A percentile compares a stretch with the other conserved stretches of the same genome.
Evolutionary conservation across 1,284 basidiomycete species (phyloP).

Genomic region (Coniophora puteana): DNA sequence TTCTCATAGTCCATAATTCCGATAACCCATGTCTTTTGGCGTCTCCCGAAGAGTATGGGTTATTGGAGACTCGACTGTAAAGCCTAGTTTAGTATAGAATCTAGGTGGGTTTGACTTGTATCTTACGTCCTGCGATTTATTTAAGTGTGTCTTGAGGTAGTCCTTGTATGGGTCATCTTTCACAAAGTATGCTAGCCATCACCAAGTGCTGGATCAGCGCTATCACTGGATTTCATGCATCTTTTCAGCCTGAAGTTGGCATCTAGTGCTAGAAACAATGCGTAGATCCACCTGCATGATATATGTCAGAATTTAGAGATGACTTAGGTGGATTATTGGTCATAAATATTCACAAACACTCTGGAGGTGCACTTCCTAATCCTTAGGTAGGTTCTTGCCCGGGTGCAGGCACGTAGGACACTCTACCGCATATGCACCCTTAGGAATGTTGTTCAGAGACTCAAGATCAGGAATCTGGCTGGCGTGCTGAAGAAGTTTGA

Average conservation of each 20-base stretch:
- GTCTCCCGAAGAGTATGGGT: too few relatives aligned
- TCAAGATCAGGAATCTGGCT: constrained; percentile 20
- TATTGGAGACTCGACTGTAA: too few relatives aligned
- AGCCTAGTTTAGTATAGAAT: constrained; percentile 7
- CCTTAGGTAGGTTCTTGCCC: neutral
- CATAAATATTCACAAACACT: neutral
- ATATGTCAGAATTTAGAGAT: neutral
- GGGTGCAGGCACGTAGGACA: neutral
- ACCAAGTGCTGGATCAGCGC: neutral
- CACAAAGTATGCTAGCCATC: neutral
- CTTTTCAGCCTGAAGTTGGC: constrained; percentile 1
- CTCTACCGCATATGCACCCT: constrained; percentile 16
- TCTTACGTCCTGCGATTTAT: neutral
- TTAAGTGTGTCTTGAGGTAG: neutral
- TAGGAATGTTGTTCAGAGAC: constrained; percentile 7
- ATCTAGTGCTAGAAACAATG: neutral
- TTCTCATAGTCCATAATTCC: too few relatives aligned
- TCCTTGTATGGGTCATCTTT: neutral
- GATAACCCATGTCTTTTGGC: too few relatives aligned
- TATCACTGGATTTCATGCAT: neutral
- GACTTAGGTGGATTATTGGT: neutral
- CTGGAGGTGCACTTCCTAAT: neutral
- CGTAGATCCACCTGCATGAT: neutral
- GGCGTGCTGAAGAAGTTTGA: constrained; percentile 20
- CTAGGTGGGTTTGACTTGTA: neutral